These are phyloP conservation scores for Nannochloropsis gaditana DNA, from an alignment of 108 stramenopile species.

Conservation along the genomic window DNA sequence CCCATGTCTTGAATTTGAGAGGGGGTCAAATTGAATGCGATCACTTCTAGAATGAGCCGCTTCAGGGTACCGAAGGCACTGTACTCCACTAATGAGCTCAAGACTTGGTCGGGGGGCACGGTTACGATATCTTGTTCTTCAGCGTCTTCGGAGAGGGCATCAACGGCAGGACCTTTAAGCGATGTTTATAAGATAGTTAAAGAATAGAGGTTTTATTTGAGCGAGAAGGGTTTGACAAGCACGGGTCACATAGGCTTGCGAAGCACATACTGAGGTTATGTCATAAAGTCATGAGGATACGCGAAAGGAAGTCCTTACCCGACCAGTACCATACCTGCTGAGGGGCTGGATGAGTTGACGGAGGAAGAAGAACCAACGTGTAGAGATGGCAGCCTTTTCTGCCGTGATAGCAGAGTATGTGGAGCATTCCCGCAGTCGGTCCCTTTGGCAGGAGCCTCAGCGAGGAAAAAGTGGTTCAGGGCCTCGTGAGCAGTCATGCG, in stretches of 20 bases:
- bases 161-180: too few relatives aligned
- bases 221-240: too few relatives aligned
- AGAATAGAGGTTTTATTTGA: too few relatives aligned
- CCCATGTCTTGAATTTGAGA: slow-evolving; percentile 29
- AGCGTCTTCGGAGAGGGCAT: neutral
- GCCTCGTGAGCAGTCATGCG: slow-evolving; percentile 50
- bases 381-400: neutral
- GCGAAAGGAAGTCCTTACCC: too few relatives aligned
- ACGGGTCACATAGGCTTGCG: too few relatives aligned
- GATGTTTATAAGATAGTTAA: too few relatives aligned
- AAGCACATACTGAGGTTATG: too few relatives aligned
- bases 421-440: neutral
- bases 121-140: slow-evolving; percentile 22
- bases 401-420: neutral
- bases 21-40: slow-evolving; percentile 41
- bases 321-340: neutral
- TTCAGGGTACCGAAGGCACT: slow-evolving; percentile 36
- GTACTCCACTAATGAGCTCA: slow-evolving; percentile 28
- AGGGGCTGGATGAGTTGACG: neutral
- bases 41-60: slow-evolving; percentile 38
- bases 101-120: neutral
- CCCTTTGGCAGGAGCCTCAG: neutral
- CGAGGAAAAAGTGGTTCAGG: slow-evolving; percentile 29
- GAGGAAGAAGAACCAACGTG: neutral
- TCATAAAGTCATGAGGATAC: too few relatives aligned